Evolutionary conservation across 768 basidiomycete genomes (phyloP).

Genomic region (Termitomyces sp.): DNA sequence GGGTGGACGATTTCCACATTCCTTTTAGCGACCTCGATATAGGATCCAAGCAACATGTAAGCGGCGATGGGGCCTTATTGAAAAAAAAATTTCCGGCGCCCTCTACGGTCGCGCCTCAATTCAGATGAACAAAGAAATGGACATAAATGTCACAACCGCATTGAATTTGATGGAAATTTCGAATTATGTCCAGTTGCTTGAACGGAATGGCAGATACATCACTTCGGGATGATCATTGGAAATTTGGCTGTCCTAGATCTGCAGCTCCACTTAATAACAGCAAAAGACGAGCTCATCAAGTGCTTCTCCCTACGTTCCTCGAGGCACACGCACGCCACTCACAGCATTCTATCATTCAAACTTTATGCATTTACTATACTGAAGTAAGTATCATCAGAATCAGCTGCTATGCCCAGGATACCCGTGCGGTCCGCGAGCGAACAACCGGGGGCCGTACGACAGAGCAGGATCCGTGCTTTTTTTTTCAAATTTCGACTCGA

Average conservation of each 20-base stretch:
- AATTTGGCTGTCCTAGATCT: not conserved
- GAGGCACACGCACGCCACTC: not conserved
- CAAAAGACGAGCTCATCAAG: not conserved
- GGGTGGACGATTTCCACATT: not conserved
- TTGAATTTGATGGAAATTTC: slow-evolving; percentile 1
- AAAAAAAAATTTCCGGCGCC: not conserved
- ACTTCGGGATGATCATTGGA: not conserved
- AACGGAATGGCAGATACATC: not conserved
- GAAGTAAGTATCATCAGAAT: not conserved
- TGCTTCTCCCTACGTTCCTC: not conserved
- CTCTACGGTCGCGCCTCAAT: too few species aligned
- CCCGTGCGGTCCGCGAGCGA: too few species aligned
- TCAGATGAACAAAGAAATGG: not conserved
- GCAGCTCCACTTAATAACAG: not conserved
- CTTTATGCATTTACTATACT: not conserved
- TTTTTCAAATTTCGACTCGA: too few species aligned
- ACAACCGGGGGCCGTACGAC: too few species aligned
- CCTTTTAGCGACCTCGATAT: not conserved
- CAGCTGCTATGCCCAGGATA: too few species aligned
- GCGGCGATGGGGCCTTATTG: not conserved
- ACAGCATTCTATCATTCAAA: not conserved
- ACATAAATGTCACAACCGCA: not conserved
- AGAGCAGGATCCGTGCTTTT: too few species aligned
- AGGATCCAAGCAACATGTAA: not conserved
- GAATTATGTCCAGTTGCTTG: not conserved